Conservation (phyloP, 164 flowering plant genomes). For the Aristolochia californica region DNA sequence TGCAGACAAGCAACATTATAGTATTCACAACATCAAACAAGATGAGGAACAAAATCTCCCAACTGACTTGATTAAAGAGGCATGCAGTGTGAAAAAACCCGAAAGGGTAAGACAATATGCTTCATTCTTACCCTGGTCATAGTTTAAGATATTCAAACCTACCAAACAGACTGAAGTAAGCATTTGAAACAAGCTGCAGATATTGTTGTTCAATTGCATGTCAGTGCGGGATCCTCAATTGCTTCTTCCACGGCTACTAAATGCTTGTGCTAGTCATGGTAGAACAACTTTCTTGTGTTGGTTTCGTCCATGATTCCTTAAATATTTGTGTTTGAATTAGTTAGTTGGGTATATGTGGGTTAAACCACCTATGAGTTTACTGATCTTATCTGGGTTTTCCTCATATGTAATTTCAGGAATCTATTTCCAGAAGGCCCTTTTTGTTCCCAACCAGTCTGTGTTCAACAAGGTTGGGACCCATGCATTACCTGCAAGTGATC, state of each 20-base stretch:
- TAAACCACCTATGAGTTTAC: not conserved
- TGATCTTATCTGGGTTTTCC: not conserved
- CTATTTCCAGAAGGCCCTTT: slow-evolving; percentile 77
- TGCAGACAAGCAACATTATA: slow-evolving; percentile 12
- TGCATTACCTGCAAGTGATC: slow-evolving; percentile 31
- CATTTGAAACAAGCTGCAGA: slow-evolving; percentile 42
- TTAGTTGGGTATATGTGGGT: not conserved
- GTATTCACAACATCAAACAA: slow-evolving; percentile 19
- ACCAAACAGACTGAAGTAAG: slow-evolving; percentile 8
- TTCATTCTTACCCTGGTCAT: not conserved
- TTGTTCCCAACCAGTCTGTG: slow-evolving; percentile 72
- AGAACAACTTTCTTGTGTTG: slow-evolving; percentile 5
- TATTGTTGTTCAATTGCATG: slow-evolving; percentile 92
- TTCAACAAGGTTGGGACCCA: slow-evolving; percentile 63
- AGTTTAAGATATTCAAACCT: not conserved
- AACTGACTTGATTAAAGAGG: slow-evolving; percentile 6
- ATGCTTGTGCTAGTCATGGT: slow-evolving; percentile 78
- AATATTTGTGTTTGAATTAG: not conserved
- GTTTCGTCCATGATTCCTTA: not conserved
- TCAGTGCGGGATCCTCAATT: slow-evolving; percentile 83
- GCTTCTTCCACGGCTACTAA: slow-evolving; percentile 65
- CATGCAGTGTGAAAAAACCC: slow-evolving; percentile 17
- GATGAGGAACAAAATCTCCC: slow-evolving; percentile 12
- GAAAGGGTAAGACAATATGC: slow-evolving; percentile 33
- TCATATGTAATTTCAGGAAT: slow-evolving; percentile 49